A percentile compares a stretch with the other conserved stretches of the same genome.
Conservation (phyloP, 331 rosid species). For the Pyrus hybrid region DNA sequence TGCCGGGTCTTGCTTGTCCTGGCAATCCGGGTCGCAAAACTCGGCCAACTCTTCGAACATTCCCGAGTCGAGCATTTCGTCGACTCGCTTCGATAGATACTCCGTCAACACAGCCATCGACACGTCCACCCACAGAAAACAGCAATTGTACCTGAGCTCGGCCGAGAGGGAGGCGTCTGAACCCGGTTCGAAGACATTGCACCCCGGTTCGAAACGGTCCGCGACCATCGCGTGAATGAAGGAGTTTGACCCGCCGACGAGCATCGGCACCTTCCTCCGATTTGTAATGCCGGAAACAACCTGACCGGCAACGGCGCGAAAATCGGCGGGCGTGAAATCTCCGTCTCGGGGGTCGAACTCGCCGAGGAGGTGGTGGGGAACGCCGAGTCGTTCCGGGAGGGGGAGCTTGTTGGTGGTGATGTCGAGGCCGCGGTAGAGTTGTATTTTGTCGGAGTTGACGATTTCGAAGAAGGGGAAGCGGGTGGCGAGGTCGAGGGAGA, state of each 20-base stretch:
- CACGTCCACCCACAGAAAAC: constrained; percentile 83
- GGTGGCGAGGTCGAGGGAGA: constrained; percentile 69
- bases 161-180: not conserved
- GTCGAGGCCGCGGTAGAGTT: constrained; percentile 67
- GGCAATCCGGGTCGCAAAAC: constrained; percentile 25
- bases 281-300: constrained; percentile 24
- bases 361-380: constrained; percentile 74
- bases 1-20: not conserved
- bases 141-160: constrained; percentile 64
- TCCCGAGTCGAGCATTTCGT: constrained; percentile 77
- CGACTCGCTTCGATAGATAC: constrained; percentile 59
- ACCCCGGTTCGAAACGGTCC: constrained; percentile 37
- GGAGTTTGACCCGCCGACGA: constrained; percentile 86
- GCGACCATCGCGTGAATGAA: constrained; percentile 60
- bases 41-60: constrained; percentile 76
- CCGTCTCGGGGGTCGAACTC: constrained; percentile 29
- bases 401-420: constrained; percentile 85
- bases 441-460: constrained; percentile 85
- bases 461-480: constrained; percentile 41
- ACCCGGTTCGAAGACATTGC: constrained; percentile 29
- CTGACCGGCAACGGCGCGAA: constrained; percentile 34
- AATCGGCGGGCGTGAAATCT: constrained; percentile 50
- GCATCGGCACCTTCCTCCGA: constrained; percentile 43
- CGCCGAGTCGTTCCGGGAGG: constrained; percentile 35
- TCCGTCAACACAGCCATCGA: constrained; percentile 39